A percentile compares a stretch with the other conserved stretches of the same genome.
Conservation (phyloP, 2,329 filamentous ascomycete genomes). For the Aspergillus calidoustus region DNA sequence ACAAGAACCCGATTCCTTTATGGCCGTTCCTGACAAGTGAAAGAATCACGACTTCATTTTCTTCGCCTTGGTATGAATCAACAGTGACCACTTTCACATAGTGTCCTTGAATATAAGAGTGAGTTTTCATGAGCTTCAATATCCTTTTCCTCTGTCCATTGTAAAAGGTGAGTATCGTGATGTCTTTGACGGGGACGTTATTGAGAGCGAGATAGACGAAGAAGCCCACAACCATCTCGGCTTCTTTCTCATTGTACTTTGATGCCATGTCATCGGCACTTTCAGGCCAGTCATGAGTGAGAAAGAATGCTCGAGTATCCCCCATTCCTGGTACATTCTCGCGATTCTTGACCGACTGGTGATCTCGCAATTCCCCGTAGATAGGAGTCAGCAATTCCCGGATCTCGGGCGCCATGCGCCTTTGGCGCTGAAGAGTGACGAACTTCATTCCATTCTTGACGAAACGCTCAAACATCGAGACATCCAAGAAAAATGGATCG, state of each 20-base stretch:
- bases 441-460: slow-evolving; percentile 69
- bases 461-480: slow-evolving; percentile 81
- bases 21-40: slow-evolving; percentile 77
- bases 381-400: slow-evolving; percentile 64
- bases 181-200: slow-evolving; percentile 61
- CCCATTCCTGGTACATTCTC: slow-evolving; percentile 67
- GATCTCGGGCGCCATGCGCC: slow-evolving; percentile 73
- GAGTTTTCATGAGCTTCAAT: slow-evolving; percentile 49
- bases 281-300: slow-evolving; percentile 69
- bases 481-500: slow-evolving; percentile 67
- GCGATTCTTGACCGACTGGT: slow-evolving; percentile 59
- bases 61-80: slow-evolving; percentile 88
- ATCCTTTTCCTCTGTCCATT: slow-evolving; percentile 77
- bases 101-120: slow-evolving; percentile 50
- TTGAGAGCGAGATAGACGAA: slow-evolving; percentile 74
- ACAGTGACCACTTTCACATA: slow-evolving; percentile 74
- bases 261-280: slow-evolving; percentile 66
- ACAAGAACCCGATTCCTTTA: slow-evolving; percentile 72
- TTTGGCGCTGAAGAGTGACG: slow-evolving; percentile 69
- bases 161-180: slow-evolving; percentile 87
- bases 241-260: slow-evolving; percentile 72
- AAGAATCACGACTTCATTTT: slow-evolving; percentile 81
- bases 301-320: slow-evolving; percentile 63
- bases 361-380: slow-evolving; percentile 64
- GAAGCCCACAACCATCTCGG: slow-evolving; percentile 75